Percentiles rank a stretch among this genome's conserved stretches.
These are phyloP conservation scores for Liquidambar formosana DNA, from an alignment of 164 flowering plant genomes.

Conservation along the genomic window DNA sequence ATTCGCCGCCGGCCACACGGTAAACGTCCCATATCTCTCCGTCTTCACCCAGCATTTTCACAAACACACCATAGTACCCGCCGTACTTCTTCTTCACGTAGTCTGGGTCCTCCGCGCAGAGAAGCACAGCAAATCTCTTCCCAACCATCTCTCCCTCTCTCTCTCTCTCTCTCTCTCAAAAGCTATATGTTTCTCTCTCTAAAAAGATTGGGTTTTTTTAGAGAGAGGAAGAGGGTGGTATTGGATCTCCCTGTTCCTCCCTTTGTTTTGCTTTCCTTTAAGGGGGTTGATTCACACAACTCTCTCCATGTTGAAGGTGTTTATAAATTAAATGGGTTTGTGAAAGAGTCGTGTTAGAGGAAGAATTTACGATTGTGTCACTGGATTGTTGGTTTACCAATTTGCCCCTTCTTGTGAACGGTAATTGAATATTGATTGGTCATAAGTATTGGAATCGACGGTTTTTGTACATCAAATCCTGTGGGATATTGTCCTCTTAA, in stretches of 20 bases:
- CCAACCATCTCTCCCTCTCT: constrained; percentile 21
- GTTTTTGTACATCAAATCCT: no score
- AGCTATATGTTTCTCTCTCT: not conserved
- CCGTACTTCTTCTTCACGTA: constrained; percentile 76
- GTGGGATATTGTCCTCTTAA: not conserved
- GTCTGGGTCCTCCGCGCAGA: constrained; percentile 84
- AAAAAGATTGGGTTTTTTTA: not conserved
- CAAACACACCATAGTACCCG: constrained; percentile 76
- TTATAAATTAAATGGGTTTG: constrained; percentile 6
- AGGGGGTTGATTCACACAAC: not conserved
- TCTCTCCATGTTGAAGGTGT: not conserved
- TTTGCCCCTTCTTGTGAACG: no score
- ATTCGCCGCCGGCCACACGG: constrained; percentile 53
- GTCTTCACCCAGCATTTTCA: constrained; percentile 62
- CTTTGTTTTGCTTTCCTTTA: no score
- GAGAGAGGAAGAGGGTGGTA: not conserved
- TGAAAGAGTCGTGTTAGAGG: constrained; percentile 3
- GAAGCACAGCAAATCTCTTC: constrained; percentile 64
- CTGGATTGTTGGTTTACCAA: no score
- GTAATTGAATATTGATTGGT: no score
- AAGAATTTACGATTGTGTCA: not conserved
- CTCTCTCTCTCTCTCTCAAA: constrained; percentile 17
- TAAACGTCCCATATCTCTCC: constrained; percentile 78
- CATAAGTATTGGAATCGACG: no score
- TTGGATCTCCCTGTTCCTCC: not conserved